Evolutionary conservation across 495 filamentous ascomycete species (phyloP).

Genomic region (Neurospora sp.): DNA sequence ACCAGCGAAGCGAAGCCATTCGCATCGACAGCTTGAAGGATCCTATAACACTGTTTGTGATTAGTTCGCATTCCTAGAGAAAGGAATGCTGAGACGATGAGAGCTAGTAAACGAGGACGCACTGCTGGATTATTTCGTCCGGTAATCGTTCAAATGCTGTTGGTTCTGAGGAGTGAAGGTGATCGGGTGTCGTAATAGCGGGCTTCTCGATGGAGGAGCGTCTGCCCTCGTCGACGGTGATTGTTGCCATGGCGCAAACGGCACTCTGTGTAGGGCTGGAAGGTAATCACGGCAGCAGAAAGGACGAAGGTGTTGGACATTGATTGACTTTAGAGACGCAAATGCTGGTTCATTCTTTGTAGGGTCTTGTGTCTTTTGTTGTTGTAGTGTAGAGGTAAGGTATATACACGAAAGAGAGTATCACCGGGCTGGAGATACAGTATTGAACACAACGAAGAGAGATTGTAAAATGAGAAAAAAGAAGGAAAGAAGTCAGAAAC

Average conservation of each 20-base stretch:
- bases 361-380: neutral
- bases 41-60: conserved; percentile 38
- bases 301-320: neutral
- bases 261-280: neutral
- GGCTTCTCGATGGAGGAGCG: conserved; percentile 26
- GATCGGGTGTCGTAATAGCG: conserved; percentile 11
- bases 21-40: conserved; percentile 62
- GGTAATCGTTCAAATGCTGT: conserved; percentile 36
- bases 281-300: conserved; percentile 7
- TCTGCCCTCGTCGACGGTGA: conserved; percentile 11
- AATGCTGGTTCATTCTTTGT: neutral
- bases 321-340: neutral
- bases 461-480: neutral
- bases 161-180: neutral
- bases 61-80: neutral
- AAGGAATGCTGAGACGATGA: neutral
- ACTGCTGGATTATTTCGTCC: conserved; percentile 44
- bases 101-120: conserved; percentile 10
- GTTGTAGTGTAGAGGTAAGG: neutral
- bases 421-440: neutral
- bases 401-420: neutral
- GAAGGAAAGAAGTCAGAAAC: neutral
- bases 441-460: neutral
- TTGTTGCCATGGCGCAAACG: conserved; percentile 13
- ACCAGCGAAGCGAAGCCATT: conserved; percentile 74